Percentiles rank a stretch among this genome's conserved stretches.
Evolutionary conservation across 805 yeast genomes (phyloP).

Genomic region (Blastobotrys peoriensis): DNA sequence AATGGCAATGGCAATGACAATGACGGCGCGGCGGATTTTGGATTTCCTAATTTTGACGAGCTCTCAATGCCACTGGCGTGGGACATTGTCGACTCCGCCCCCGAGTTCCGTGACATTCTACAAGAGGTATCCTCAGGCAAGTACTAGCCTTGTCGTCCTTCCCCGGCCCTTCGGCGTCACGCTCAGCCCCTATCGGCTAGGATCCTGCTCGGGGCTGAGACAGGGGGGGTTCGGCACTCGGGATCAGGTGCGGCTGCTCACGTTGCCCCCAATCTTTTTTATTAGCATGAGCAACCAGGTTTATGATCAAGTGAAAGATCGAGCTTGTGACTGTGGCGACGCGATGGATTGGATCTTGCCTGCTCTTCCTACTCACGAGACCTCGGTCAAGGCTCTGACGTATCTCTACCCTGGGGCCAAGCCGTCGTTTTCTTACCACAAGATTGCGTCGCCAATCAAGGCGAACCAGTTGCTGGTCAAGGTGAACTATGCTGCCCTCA

Average conservation of each 20-base stretch:
- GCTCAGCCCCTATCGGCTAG: no score
- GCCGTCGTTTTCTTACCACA: constrained; percentile 44
- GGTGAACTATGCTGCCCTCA: constrained; percentile 53
- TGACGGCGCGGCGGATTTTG: neutral
- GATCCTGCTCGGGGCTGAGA: no score
- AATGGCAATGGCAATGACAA: neutral
- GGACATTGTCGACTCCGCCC: neutral
- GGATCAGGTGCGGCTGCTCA: no score
- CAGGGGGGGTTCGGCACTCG: no score
- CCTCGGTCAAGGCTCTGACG: constrained; percentile 20
- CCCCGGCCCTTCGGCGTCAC: no score
- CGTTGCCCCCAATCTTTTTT: no score
- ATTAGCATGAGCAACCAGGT: no score
- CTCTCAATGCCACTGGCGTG: neutral
- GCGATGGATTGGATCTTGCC: neutral
- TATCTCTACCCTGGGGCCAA: constrained; percentile 13
- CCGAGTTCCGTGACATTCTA: neutral
- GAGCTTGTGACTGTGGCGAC: no score
- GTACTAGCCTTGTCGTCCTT: no score
- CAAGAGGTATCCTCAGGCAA: neutral
- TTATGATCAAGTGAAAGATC: no score
- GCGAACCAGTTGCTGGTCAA: constrained; percentile 49
- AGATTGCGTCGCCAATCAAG: constrained; percentile 44
- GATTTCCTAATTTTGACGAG: neutral
- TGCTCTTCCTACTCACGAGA: constrained; percentile 4